phyloP scores from a whole-genome alignment of 2,329 filamentous ascomycete species.

The Drechmeria coniospora region DNA sequence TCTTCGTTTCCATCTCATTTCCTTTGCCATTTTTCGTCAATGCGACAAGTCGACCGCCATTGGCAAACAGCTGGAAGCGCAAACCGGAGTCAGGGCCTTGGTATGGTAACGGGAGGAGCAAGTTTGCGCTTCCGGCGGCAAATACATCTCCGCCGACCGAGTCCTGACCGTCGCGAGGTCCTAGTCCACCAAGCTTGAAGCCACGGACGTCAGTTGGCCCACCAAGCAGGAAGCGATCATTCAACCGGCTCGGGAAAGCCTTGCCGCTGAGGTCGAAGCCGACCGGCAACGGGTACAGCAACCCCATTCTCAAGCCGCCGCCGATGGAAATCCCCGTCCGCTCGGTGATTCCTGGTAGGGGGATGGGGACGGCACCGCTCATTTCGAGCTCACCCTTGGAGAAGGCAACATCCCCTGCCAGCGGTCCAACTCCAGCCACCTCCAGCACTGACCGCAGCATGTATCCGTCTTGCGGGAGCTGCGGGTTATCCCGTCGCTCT shows the following conservation, averaged over 20 bases:
- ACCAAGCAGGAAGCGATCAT: slow-evolving; percentile 89
- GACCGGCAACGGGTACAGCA: slow-evolving; percentile 68
- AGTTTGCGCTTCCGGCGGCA: slow-evolving; percentile 72
- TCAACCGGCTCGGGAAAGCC: slow-evolving; percentile 60
- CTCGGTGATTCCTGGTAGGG: slow-evolving; percentile 51
- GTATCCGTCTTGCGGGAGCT: slow-evolving; percentile 72
- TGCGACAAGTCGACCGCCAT: slow-evolving; percentile 71
- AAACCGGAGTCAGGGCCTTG: slow-evolving; percentile 72
- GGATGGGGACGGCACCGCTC: slow-evolving; percentile 58
- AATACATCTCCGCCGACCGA: slow-evolving; percentile 85
- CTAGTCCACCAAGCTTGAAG: slow-evolving; percentile 78
- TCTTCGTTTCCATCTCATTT: slow-evolving; percentile 23
- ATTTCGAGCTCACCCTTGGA: slow-evolving; percentile 82
- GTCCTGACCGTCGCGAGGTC: slow-evolving; percentile 73
- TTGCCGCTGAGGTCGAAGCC: slow-evolving; percentile 34
- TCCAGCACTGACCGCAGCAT: slow-evolving; percentile 65
- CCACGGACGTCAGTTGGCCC: slow-evolving; percentile 90
- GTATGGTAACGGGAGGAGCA: slow-evolving; percentile 72
- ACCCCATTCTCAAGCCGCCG: slow-evolving; percentile 62
- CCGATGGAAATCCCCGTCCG: slow-evolving; percentile 70
- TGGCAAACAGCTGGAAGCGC: slow-evolving; percentile 79
- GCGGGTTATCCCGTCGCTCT: slow-evolving; percentile 70
- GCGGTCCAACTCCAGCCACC: slow-evolving; percentile 70
- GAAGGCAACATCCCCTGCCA: slow-evolving; percentile 85
- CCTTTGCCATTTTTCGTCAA: slow-evolving; percentile 44